A percentile compares a stretch with the other conserved stretches of the same genome.
These are phyloP conservation scores for Neonectria magnoliae DNA, from an alignment of 2,329 filamentous ascomycete species.

Conservation along the genomic window DNA sequence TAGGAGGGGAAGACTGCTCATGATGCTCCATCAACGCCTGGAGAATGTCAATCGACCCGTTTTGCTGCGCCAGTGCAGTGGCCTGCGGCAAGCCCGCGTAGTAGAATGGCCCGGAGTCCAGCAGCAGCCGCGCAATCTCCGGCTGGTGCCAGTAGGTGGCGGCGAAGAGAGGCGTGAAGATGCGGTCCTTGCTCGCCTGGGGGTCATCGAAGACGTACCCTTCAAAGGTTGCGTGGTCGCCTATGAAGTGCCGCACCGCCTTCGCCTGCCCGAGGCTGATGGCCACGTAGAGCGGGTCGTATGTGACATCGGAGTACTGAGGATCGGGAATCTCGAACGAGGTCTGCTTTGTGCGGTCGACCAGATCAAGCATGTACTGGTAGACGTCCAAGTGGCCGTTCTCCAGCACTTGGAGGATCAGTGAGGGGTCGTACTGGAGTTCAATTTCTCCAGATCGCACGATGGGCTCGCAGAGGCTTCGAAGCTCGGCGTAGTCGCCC, in stretches of 20 bases:
- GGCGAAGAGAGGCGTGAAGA: slow-evolving; percentile 44
- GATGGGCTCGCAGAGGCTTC: slow-evolving; percentile 43
- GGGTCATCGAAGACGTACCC: slow-evolving; percentile 33
- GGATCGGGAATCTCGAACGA: slow-evolving; percentile 14
- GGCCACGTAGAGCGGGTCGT: slow-evolving; percentile 43
- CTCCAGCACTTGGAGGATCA: slow-evolving; percentile 42
- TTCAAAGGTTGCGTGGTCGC: slow-evolving; percentile 33
- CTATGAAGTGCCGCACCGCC: slow-evolving; percentile 28
- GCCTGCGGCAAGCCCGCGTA: slow-evolving; percentile 34
- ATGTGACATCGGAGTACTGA: slow-evolving; percentile 40
- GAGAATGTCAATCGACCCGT: slow-evolving; percentile 29
- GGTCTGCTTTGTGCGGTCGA: slow-evolving; percentile 37
- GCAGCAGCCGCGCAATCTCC: slow-evolving; percentile 36
- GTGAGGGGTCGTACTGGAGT: slow-evolving; percentile 32
- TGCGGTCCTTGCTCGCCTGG: slow-evolving; percentile 11
- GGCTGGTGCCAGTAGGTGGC: slow-evolving; percentile 42
- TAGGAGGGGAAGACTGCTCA: slow-evolving; percentile 9
- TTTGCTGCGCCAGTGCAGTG: slow-evolving; percentile 32
- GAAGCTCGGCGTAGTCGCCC: slow-evolving; percentile 38
- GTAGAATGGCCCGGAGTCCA: slow-evolving; percentile 33
- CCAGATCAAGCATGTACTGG: slow-evolving; percentile 42
- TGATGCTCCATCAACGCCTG: slow-evolving; percentile 26
- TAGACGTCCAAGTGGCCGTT: slow-evolving; percentile 38
- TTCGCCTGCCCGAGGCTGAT: slow-evolving; percentile 41
- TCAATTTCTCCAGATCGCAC: slow-evolving; percentile 41